Conservation (phyloP, 352 stramenopile genomes). For the Phytophthora podocarpi region DNA sequence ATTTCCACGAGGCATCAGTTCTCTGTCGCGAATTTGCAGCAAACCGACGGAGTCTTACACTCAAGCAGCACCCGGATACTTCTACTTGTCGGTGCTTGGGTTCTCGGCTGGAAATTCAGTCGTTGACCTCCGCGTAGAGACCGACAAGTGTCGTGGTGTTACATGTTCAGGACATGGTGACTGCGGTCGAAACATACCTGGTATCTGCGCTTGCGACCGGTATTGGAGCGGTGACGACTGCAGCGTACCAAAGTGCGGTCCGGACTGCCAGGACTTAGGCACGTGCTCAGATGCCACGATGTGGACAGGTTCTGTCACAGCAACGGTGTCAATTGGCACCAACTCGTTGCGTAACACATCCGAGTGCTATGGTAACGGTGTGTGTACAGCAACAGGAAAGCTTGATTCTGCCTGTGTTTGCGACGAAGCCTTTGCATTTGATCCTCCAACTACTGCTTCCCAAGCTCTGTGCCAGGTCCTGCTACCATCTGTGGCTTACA, state of each 20-base stretch:
- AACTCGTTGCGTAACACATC: slow-evolving; percentile 59
- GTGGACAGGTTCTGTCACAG: slow-evolving; percentile 9
- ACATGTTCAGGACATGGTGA: slow-evolving; percentile 61
- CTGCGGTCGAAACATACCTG: slow-evolving; percentile 66
- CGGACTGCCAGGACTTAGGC: slow-evolving; percentile 70
- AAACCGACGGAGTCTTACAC: slow-evolving; percentile 59
- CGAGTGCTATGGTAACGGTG: slow-evolving; percentile 78
- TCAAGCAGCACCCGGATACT: slow-evolving; percentile 60
- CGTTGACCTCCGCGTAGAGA: slow-evolving; percentile 55
- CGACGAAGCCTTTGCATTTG: slow-evolving; percentile 67
- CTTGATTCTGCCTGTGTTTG: slow-evolving; percentile 56
- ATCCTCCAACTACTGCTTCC: slow-evolving; percentile 35
- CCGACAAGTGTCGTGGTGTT: slow-evolving; percentile 70
- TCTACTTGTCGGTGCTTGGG: slow-evolving; percentile 75
- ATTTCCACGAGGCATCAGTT: slow-evolving; percentile 65
- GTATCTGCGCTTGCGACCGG: slow-evolving; percentile 72
- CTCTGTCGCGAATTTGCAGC: slow-evolving; percentile 60
- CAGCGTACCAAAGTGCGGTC: slow-evolving; percentile 70
- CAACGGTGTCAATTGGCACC: slow-evolving; percentile 20
- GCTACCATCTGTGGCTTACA: slow-evolving; percentile 58
- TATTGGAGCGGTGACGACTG: slow-evolving; percentile 83
- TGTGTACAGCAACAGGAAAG: slow-evolving; percentile 44
- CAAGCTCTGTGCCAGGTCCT: slow-evolving; percentile 72
- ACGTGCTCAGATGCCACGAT: slow-evolving; percentile 41
- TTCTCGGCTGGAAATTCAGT: slow-evolving; percentile 37